Base-by-base conservation (phyloP, 805 yeast species). In the Grigorovia jiainica region DNA sequence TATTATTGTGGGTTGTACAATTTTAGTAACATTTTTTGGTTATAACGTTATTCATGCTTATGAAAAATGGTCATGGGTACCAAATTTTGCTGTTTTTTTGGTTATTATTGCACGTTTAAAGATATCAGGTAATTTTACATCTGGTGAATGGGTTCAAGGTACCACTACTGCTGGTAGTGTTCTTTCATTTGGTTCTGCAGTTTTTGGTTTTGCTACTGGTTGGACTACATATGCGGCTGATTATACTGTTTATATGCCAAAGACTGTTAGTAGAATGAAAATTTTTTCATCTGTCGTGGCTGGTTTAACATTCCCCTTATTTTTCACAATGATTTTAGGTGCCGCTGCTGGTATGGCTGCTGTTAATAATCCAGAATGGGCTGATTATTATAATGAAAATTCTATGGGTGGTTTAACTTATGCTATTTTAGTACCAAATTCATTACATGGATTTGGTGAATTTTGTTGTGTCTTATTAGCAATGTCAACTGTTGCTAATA, bases 51-150 rank as follows among this genome's bases (percentile, higher is more conserved):
- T 40, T 21, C 42, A 40, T 29, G 24, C 25, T 18, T 40, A 40
- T 20, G 42, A 40, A 68, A 81, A 79, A 60, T 84, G 78, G 76
- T 71, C 89, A 9, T 87, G 95, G 95, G 71, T 87, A 51, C 95
- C 95, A 45, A 84, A 81, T 58, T 56, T 74, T 43, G 73, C 74
- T 34, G 78, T 76, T 38, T 84, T 87, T 65, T 66, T 89, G 44
- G 83, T 85, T 42, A 76, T 87, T 48, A 82, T 85, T 54, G 87
- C 80, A 24, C 72, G 94, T 65, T 65, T 87, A 66, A 72, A 78
- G 39, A 81, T 68, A 62, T 73, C 83, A 41, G 75, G 75, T 36
- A 75, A 74, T 47, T 85, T 30, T 30, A n/a, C 27, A 19, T 25
- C 27, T 20, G 42, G 42, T 40, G 38, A 34, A 10, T 40, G 42